Evolutionary conservation across 1,139 yeast genomes (phyloP).

Genomic region (Magnusiomyces magnusii): DNA sequence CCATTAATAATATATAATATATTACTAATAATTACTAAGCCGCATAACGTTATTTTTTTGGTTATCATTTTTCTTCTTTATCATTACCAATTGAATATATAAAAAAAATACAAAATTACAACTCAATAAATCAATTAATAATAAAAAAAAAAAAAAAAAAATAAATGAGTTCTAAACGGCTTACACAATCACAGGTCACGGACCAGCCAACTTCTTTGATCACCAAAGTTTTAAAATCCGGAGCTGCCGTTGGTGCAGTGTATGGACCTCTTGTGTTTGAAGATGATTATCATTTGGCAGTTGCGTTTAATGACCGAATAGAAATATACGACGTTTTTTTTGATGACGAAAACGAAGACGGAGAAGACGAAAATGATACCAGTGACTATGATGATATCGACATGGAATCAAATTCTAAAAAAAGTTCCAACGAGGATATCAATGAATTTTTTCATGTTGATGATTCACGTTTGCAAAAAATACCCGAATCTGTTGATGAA

Average conservation of each 20-base stretch:
- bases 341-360: not conserved
- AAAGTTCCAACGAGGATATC: not conserved
- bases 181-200: not conserved
- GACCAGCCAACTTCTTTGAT: not conserved
- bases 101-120: too few relatives aligned
- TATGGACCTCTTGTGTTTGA: not conserved
- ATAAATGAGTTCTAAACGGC: too few relatives aligned
- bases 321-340: not conserved
- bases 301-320: not conserved
- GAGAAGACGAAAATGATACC: not conserved
- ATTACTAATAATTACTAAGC: too few relatives aligned
- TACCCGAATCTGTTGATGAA: not conserved
- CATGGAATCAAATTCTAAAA: not conserved
- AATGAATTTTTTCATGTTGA: not conserved
- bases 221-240: not conserved
- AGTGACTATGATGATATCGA: not conserved
- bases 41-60: too few relatives aligned
- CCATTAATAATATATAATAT: too few relatives aligned
- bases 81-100: too few relatives aligned
- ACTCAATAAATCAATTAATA: too few relatives aligned
- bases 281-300: not conserved
- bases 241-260: not conserved
- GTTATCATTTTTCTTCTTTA: too few relatives aligned
- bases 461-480: not conserved
- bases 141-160: too few relatives aligned